Percentiles rank a stretch among this genome's conserved stretches.
These are phyloP conservation scores for Handroanthus guayacan DNA, from an alignment of 257 asterid genomes.

Conservation along the genomic window DNA sequence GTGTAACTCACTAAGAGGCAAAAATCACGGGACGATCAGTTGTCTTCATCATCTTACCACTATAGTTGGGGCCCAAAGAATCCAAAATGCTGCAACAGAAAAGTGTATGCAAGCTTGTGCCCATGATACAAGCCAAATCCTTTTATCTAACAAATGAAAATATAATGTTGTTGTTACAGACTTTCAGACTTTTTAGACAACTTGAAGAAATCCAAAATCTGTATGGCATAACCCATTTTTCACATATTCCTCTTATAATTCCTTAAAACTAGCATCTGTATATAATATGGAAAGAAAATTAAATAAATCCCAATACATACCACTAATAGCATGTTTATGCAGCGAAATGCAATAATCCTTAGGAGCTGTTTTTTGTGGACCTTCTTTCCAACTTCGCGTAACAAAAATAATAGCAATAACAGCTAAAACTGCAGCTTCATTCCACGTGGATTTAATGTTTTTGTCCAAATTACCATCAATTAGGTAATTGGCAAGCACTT, in stretches of 20 bases:
- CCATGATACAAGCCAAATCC: constrained; percentile 83
- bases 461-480: constrained; percentile 53
- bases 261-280: neutral
- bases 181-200: constrained; percentile 12
- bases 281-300: constrained; percentile 2
- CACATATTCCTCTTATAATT: constrained; percentile 15
- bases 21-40: constrained; percentile 7
- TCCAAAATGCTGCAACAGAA: constrained; percentile 78
- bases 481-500: constrained; percentile 73
- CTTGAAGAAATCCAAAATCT: constrained; percentile 4
- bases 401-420: constrained; percentile 52
- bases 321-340: constrained; percentile 52
- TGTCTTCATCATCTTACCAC: constrained; percentile 56
- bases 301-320: constrained; percentile 47
- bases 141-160: constrained; percentile 63
- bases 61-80: constrained; percentile 87
- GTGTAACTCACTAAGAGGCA: neutral
- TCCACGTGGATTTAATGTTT: constrained; percentile 51
- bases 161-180: constrained; percentile 6
- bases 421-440: constrained; percentile 58
- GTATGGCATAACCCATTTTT: constrained; percentile 12
- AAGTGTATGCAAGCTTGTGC: constrained; percentile 72
- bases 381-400: constrained; percentile 68
- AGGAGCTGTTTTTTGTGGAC: constrained; percentile 46
- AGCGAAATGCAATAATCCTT: constrained; percentile 65